These are phyloP conservation scores for Ammopiptanthus mongolicus DNA, from an alignment of 306 rosid species.

Conservation along the genomic window DNA sequence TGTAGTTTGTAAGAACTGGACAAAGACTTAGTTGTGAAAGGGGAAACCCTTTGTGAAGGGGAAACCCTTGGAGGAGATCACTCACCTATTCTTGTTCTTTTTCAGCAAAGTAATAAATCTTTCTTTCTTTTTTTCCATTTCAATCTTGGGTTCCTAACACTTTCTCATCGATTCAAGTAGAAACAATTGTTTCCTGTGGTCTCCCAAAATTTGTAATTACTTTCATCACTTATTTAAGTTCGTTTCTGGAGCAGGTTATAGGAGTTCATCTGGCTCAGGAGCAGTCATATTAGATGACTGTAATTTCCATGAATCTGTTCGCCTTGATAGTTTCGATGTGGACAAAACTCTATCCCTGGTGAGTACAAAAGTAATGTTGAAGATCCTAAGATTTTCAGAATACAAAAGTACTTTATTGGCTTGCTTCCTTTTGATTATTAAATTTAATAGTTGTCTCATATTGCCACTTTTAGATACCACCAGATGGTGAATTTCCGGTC, in stretches of 20 bases:
- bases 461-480: constrained; percentile 53
- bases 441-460: constrained; percentile 8
- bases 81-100: too few relatives aligned
- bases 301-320: constrained; percentile 90
- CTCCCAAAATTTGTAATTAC: not conserved
- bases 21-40: too few relatives aligned
- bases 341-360: constrained; percentile 75
- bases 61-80: too few relatives aligned
- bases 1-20: too few relatives aligned
- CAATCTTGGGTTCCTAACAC: too few relatives aligned
- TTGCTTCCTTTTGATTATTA: constrained; percentile 10
- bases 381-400: not conserved
- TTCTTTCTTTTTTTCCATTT: too few relatives aligned
- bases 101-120: too few relatives aligned
- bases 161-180: constrained; percentile 9
- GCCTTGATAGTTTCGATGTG: constrained; percentile 65
- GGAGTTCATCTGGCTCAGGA: constrained; percentile 65
- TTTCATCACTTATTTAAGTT: constrained; percentile 16
- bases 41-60: too few relatives aligned
- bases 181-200: constrained; percentile 9
- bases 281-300: constrained; percentile 80
- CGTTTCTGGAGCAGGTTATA: constrained; percentile 49
- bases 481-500: constrained; percentile 86
- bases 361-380: constrained; percentile 28
- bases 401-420: not conserved